Base-by-base conservation (phyloP, 495 filamentous ascomycete genomes). In the Sporormia fimetaria region DNA sequence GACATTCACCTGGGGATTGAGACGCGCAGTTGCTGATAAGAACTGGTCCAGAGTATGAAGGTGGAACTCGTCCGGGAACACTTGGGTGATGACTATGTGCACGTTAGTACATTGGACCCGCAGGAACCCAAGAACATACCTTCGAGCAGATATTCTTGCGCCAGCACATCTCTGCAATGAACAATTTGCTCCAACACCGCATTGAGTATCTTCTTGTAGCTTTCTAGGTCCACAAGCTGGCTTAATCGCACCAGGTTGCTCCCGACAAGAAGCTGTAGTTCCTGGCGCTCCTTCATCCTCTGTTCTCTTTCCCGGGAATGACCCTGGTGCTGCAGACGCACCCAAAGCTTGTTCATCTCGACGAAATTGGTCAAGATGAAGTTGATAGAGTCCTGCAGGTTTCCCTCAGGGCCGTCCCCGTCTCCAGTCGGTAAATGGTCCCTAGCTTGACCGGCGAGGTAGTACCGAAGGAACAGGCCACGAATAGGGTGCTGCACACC, bases 291-390 rank as follows among this genome's bases (percentile, higher is more conserved):
- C 59, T 88, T 87, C 40, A 87, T 94, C 52, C 90, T 71, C 64
- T 82, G 76, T 33, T 98, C 90, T 31, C 88, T 73, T 58, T 98
- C 92, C 47, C 88, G 74, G 23, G 92, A 96, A 54, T 94, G 90
- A 17, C 90, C 90, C 60, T 98, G 90, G 61, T 98, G 90, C 61
- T 98, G 90, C 42, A 94, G 65, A 40, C 90, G 78, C 40, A 98
- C 90, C 90, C 90, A 98, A 23, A 98, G 74, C 70, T 98, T 98
- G 59, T 98, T 98, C 90, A 98, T 98, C 63, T 98, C 90, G 53
- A 98, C 93, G 56, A 98, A 98, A 54, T 98, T 98, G 37, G 90
- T 98, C 55, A 98, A 65, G 18, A 94, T 78, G 54, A 98, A 98
- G 60, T 82, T 95, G 55, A 98, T 92, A 11, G 86, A 94, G 62